Evolutionary conservation across 2,329 filamentous ascomycete genomes (phyloP), one percentile per base, ranked within the genome.

Genomic region (Fusarium goolgardi): DNA sequence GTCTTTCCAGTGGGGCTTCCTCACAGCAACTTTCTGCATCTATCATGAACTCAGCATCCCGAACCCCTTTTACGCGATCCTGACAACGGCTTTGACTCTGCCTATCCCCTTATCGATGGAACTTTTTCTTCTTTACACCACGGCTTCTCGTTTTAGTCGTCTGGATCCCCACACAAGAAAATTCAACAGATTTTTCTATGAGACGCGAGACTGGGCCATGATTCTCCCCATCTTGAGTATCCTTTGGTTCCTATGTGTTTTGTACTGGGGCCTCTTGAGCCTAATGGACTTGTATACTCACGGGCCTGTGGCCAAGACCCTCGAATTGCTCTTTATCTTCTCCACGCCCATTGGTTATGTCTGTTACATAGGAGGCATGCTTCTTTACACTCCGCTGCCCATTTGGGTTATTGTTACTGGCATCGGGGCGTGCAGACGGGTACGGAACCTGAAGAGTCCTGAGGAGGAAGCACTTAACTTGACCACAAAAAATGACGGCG

Each of bases 121-220:
- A 41, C 31, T 54, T 11, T 73, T 73, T 31, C 67, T 73, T 34
- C 41, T 73, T n/a, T 62, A 71, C 52, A 73, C 73, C 10, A 50
- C 55, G n/a, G 66, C 65, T 15, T 63, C 64, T 4, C 65, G 66
- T 41, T 50, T 72, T 21, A 53, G 60, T 15, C 9, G 31, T 3
- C 20, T 56, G 8, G 35, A 54, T 7, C 35, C 25, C 8, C 16
- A 43, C 20, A 58, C 62, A 2, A 55, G 23, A 8, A 43, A 47
- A 20, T 63, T 59, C 25, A 58, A 59, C 21, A 21, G 21, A 0
- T 70, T 70, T 55, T 71, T 73, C 32, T 70, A 71, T 44, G 55
- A 65, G 13, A 56, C 59, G 1, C 57, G 62, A 15, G 55, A 66
- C 31, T 72, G 63, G 34, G 62, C 71, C 8, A 63, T 66, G 57